These are phyloP conservation scores for Wakefieldia striispora DNA, from an alignment of 768 basidiomycete genomes.

Conservation along the genomic window DNA sequence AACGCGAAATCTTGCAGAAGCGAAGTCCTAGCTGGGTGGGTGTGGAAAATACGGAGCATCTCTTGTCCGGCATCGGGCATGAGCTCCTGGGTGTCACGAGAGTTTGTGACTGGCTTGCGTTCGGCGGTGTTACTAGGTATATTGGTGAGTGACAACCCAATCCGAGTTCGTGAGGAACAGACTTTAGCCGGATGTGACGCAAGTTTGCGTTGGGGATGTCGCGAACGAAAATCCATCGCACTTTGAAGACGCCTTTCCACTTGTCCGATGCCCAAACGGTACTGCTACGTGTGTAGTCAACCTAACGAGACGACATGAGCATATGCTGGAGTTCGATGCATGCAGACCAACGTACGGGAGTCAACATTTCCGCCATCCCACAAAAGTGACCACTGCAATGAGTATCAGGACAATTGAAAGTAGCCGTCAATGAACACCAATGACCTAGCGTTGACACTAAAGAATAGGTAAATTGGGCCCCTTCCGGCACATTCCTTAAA, in stretches of 20 bases:
- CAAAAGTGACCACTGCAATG: constrained; percentile 86
- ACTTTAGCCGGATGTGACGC: constrained; percentile 88
- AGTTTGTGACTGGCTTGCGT: constrained; percentile 97
- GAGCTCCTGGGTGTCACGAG: constrained; percentile 95
- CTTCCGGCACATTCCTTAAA: constrained; percentile 92
- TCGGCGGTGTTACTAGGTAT: constrained; percentile 86
- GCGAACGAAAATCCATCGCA: constrained; percentile 95
- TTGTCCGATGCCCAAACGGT: constrained; percentile 99
- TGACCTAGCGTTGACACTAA: constrained; percentile 91
- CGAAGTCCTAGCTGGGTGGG: constrained; percentile 90
- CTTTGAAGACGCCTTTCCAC: constrained; percentile 99
- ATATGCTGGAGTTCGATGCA: not conserved
- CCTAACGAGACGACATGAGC: constrained; percentile 36
- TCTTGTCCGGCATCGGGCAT: constrained; percentile 95
- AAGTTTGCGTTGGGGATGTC: constrained; percentile 91
- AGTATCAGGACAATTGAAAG: constrained; percentile 9
- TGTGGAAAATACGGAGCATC: constrained; percentile 93
- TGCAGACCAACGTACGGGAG: constrained; percentile 55
- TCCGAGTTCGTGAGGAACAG: constrained; percentile 8
- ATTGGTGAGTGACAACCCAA: constrained; percentile 12
- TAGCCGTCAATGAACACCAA: not conserved
- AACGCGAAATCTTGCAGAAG: constrained; percentile 91
- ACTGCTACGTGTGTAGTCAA: constrained; percentile 91
- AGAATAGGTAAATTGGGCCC: constrained; percentile 97
- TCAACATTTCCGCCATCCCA: constrained; percentile 98